Conservation (phyloP, 2,329 filamentous ascomycete genomes). For the Fusarium sp. region DNA sequence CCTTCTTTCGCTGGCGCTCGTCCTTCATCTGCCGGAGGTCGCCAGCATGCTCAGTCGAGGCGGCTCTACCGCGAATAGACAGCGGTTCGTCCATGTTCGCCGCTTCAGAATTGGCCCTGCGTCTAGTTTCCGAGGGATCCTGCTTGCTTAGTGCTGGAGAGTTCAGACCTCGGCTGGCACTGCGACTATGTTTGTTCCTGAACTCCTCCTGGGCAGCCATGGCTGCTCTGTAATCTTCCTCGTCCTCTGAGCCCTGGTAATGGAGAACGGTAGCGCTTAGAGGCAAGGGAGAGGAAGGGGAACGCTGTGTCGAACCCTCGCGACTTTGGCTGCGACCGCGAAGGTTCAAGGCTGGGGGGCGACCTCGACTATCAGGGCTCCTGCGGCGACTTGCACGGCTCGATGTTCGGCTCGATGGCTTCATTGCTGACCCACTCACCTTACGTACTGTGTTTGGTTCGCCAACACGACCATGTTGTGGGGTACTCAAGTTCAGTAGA, state of each 20-base stretch:
- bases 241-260: constrained; percentile 72
- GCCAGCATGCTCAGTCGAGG: constrained; percentile 65
- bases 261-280: constrained; percentile 70
- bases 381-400: constrained; percentile 64
- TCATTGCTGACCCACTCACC: constrained; percentile 53
- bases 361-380: constrained; percentile 63
- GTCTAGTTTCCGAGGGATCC: constrained; percentile 60
- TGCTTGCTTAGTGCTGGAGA: constrained; percentile 56
- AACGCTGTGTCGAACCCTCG: constrained; percentile 72
- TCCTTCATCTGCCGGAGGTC: constrained; percentile 71
- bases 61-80: constrained; percentile 52
- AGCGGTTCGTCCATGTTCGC: constrained; percentile 53
- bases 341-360: constrained; percentile 61
- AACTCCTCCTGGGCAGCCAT: constrained; percentile 70
- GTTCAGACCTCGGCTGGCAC: constrained; percentile 60
- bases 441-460: constrained; percentile 65
- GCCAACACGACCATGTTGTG: constrained; percentile 53
- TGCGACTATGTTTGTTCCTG: constrained; percentile 68
- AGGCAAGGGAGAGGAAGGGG: constrained; percentile 85
- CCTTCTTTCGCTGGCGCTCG: constrained; percentile 77
- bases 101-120: constrained; percentile 53
- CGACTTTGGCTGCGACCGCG: constrained; percentile 76
- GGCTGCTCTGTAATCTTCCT: constrained; percentile 71
- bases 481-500: constrained; percentile 73
- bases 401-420: constrained; percentile 62